Evolutionary conservation across 139 green algal species (phyloP).

Genomic region (Choricystis sp.): DNA sequence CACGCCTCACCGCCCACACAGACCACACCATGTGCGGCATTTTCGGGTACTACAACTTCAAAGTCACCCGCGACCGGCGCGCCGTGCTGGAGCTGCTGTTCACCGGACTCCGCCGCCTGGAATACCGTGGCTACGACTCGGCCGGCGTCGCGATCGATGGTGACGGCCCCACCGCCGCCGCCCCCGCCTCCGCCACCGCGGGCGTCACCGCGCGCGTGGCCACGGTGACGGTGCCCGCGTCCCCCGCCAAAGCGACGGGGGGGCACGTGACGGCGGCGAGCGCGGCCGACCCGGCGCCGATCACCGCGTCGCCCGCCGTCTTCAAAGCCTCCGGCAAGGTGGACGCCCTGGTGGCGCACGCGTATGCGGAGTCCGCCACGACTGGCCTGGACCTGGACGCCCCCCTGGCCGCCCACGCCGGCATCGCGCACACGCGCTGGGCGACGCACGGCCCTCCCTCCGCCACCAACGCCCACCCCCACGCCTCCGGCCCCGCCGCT

Average conservation of each 20-base stretch:
- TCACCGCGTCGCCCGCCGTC: conserved; percentile 23
- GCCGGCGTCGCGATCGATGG: conserved; percentile 76
- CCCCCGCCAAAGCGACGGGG: neutral
- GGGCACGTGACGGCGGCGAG: too few relatives aligned
- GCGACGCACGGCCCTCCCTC: conserved; percentile 84
- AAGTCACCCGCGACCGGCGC: conserved; percentile 29
- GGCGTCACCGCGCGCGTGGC: conserved; percentile 1
- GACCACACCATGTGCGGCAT: conserved; percentile 88
- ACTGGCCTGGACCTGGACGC: conserved; percentile 23
- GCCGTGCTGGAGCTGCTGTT: conserved; percentile 73
- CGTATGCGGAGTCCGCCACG: conserved; percentile 15
- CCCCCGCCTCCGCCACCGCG: neutral
- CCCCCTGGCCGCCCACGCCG: conserved; percentile 42
- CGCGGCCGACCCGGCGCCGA: neutral
- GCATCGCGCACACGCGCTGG: conserved; percentile 96
- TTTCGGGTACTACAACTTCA: conserved; percentile 89
- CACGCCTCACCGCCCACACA: too few relatives aligned
- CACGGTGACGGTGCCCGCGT: neutral
- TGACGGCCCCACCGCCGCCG: conserved; percentile 2
- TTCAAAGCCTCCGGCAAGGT: conserved; percentile 86
- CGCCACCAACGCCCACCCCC: conserved; percentile 77
- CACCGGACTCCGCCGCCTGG: conserved; percentile 73
- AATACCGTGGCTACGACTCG: conserved; percentile 97
- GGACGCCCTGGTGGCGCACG: conserved; percentile 47
- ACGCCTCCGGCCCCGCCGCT: conserved; percentile 35